Conservation (phyloP, 192 early-diverging fungal species). For the Tieghemiomyces parasiticus region DNA sequence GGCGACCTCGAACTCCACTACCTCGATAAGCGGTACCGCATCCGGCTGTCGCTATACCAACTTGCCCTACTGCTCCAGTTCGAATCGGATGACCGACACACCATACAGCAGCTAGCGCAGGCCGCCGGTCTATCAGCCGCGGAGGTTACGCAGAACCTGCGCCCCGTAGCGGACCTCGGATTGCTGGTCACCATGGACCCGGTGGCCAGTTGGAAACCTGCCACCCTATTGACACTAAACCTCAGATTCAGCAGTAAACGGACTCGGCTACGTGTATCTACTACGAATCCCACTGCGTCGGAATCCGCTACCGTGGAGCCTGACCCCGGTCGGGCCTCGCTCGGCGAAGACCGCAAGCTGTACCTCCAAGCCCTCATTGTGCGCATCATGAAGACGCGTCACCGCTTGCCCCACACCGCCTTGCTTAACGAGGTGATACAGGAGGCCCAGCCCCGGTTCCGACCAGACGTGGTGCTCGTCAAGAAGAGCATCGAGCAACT, state of each 20-base stretch:
- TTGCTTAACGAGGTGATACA: constrained; percentile 83
- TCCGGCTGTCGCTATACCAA: constrained; percentile 70
- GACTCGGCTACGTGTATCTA: background rate
- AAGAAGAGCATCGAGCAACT: constrained; percentile 94
- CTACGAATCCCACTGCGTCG: constrained; percentile 55
- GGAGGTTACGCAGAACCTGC: constrained; percentile 45
- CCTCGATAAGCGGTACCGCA: constrained; percentile 31
- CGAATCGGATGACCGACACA: constrained; percentile 15
- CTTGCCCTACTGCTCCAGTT: constrained; percentile 87
- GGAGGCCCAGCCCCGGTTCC: constrained; percentile 79
- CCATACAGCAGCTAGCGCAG: constrained; percentile 26
- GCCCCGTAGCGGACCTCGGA: constrained; percentile 67
- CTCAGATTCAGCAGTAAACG: background rate
- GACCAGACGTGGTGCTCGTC: constrained; percentile 75
- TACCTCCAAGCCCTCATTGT: constrained; percentile 98
- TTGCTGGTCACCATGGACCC: constrained; percentile 41
- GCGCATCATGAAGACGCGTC: constrained; percentile 99
- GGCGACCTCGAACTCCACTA: constrained; percentile 73
- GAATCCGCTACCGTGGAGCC: constrained; percentile 61
- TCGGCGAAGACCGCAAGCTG: constrained; percentile 85
- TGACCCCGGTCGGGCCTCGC: constrained; percentile 66
- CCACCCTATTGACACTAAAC: constrained; percentile 13
- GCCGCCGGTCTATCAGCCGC: constrained; percentile 27
- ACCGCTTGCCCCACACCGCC: constrained; percentile 65
- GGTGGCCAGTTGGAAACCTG: background rate